Percentiles rank a stretch among this genome's conserved stretches.
Evolutionary conservation across 2,329 filamentous ascomycete genomes (phyloP).

Genomic region (Fusarium bactridioides): DNA sequence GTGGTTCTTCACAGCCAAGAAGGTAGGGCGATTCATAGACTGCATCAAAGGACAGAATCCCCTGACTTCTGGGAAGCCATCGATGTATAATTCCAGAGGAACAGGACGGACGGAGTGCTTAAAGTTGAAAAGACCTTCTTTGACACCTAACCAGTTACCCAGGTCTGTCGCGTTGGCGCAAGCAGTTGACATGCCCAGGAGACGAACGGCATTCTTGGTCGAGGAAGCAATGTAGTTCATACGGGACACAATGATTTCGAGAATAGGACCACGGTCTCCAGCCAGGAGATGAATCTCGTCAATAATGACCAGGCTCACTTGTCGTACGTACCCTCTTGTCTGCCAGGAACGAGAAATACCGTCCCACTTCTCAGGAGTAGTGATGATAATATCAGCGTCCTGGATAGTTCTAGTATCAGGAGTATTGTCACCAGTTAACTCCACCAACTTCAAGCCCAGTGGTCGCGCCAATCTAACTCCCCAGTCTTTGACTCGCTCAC

Average conservation of each 20-base stretch:
- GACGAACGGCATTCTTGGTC: conserved; percentile 84
- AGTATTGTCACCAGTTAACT: conserved; percentile 96
- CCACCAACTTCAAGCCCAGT: conserved; percentile 89
- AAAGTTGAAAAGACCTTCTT: conserved; percentile 96
- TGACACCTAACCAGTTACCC: conserved; percentile 96
- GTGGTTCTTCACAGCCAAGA: conserved; percentile 94
- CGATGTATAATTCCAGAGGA: conserved; percentile 94
- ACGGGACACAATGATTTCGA: conserved; percentile 91
- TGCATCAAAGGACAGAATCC: conserved; percentile 99
- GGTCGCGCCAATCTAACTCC: conserved; percentile 79
- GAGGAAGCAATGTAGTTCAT: conserved; percentile 99
- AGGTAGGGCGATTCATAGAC: conserved; percentile 97
- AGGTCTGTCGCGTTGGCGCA: conserved; percentile 95
- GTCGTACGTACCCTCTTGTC: conserved; percentile 92
- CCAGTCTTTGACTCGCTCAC: conserved; percentile 97
- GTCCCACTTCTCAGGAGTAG: conserved; percentile 99
- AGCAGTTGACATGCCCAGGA: conserved; percentile 99
- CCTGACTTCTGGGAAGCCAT: conserved; percentile 93
- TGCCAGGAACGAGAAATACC: conserved; percentile 99
- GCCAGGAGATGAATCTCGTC: conserved; percentile 98
- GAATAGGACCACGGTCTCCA: conserved; percentile 93
- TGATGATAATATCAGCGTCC: conserved; percentile 97
- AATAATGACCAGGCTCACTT: conserved; percentile 96
- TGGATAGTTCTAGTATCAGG: conserved; percentile 95
- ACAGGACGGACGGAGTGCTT: conserved; percentile 96